These are phyloP conservation scores for Lablab purpureus DNA, from an alignment of 306 rosid species.

Conservation along the genomic window DNA sequence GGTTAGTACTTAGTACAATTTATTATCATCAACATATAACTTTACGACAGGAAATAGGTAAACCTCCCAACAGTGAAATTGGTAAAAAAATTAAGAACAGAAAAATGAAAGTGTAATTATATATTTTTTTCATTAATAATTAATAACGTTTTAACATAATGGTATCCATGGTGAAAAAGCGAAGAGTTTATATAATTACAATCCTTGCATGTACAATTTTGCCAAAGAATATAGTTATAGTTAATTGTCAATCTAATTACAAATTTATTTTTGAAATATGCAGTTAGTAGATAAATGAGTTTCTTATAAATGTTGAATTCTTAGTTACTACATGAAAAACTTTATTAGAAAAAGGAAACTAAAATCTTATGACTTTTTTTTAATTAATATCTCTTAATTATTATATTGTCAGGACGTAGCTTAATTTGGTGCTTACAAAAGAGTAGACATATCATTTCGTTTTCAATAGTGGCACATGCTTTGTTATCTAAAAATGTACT, in stretches of 20 bases:
- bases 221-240: background rate
- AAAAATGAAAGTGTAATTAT: no score
- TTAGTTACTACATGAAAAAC: background rate
- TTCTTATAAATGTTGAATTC: background rate
- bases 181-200: background rate
- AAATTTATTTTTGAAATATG: background rate
- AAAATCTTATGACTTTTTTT: background rate
- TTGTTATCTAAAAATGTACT: background rate
- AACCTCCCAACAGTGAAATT: no score
- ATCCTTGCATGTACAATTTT: background rate
- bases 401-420: background rate
- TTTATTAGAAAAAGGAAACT: background rate
- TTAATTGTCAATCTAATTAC: background rate
- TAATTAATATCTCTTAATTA: background rate
- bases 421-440: background rate
- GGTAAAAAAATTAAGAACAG: no score
- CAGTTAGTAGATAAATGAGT: background rate
- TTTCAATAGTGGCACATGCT: background rate
- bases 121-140: no score
- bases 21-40: background rate
- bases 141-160: no score
- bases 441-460: background rate
- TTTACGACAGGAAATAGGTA: background rate
- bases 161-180: no score
- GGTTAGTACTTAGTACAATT: background rate